Base-by-base conservation (phyloP, 2,329 filamentous ascomycete species). In the Aspergillus alliaceus region DNA sequence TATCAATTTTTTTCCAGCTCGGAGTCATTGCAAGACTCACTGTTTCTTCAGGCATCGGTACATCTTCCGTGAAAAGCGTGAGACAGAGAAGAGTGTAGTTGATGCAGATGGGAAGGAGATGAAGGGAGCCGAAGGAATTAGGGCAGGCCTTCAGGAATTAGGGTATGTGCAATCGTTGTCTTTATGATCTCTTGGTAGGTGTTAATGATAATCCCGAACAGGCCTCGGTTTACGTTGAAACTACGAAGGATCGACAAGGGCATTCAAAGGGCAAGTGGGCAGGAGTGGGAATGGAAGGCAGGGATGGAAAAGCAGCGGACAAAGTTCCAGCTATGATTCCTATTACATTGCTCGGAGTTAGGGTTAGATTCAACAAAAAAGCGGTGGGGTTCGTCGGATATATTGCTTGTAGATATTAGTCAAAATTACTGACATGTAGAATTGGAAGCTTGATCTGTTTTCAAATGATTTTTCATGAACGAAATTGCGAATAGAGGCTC, bases 231-330 rank as follows among this genome's bases (percentile, higher is more conserved):
- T 79, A 93, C 90, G 2, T 76, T 98, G 63, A 98, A 98, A 80
- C 77, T 99, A 68, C 86, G 93, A 65, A 86, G 95, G 68, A 88
- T 98, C 42, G 93, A 98, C 72, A 93, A 92, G 76, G 93, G 93
- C 0, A 90, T 99, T 63, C 90, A 80, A 80, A 86, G 74, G 79
- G 88, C 75, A 47, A 87, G 85, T 74, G 91, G 91, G 35, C 85
- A 91, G 65, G 90, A 96, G 71, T 98, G 95, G 93, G 86, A 97
- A 73, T 99, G 95, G 95, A 96, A 96, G 79, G 89, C 90, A 11
- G 87, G 87, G 72, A 96, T 95, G 88, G 95, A 99, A 79, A 97
- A 97, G 81, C 82, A 90, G 70, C 84, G 95, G 69, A 98, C 93
- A 65, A 88, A 91, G 72, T 99, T 98, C 79, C 95, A 96, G 76